Evolutionary conservation across 2,329 filamentous ascomycete genomes (phyloP), one percentile per base, ranked within the genome.

Genomic region (Didymosphaeria variabile): DNA sequence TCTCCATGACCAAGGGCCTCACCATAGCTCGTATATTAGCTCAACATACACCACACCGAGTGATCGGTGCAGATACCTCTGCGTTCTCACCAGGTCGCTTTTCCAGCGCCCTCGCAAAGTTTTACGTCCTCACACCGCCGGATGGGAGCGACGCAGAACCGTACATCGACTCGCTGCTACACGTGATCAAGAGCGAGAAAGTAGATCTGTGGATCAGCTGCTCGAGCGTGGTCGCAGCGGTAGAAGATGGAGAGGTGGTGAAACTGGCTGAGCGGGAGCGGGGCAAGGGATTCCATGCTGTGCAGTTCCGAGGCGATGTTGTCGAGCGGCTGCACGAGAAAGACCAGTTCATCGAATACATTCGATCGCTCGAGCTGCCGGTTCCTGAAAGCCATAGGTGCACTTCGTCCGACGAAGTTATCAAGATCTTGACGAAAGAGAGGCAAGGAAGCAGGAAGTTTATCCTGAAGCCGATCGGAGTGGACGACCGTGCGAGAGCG

Each of bases 151-250:
- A 72, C 56, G 66, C 80, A 5, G 79, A 82, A 19, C 76, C 77
- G 1, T 92, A 93, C 68, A 81, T 86, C 15, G 77, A 82, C 15
- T 79, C 80, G 0, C 74, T 93, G 3, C 73, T 91, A 1, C 77
- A 86, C 9, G 83, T 93, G 29, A 82, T 92, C 44, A 72, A 81
- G 6, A 73, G 78, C 0, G 89, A 93, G 64, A 80, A 83, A 0
- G 84, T 91, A 5, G 86, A 92, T 58, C 77, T 93, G 3, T 94
- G 91, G 90, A 86, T 93, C 3, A 88, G 87, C 21, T 92, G 90
- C 68, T 92, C 90, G 0, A 88, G 87, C n/a, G 87, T 90, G 9
- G 83, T 85, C 1, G 87, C 85, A 0, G 88, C 88, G 0, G 76
- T 90, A 13, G 87, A 91, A 68, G 91, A 93, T 72, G 90, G 87